Conservation (phyloP, 768 basidiomycete genomes). For the Mycena galericulata region DNA sequence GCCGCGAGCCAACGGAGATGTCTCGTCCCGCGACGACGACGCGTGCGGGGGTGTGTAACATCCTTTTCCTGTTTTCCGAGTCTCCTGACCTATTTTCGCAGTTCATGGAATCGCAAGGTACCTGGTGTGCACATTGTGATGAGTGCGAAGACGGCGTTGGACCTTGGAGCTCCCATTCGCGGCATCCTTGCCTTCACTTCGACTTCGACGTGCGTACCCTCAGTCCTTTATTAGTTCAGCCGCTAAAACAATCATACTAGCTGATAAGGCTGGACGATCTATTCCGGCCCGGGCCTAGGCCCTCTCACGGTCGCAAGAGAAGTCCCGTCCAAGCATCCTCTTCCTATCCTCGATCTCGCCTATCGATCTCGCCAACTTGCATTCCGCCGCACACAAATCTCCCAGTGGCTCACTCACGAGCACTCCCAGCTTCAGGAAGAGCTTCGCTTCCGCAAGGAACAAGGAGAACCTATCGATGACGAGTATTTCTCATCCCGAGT, state of each 20-base stretch:
- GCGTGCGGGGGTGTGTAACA: slow-evolving; percentile 84
- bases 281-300: slow-evolving; percentile 95
- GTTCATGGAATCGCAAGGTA: slow-evolving; percentile 98
- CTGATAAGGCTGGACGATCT: slow-evolving; percentile 98
- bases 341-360: slow-evolving; percentile 83
- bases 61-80: slow-evolving; percentile 16
- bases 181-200: slow-evolving; percentile 96
- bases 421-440: slow-evolving; percentile 88
- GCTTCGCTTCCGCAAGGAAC: slow-evolving; percentile 67
- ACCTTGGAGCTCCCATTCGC: slow-evolving; percentile 93
- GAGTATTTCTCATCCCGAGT: slow-evolving; percentile 83
- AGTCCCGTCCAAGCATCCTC: slow-evolving; percentile 80
- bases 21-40: slow-evolving; percentile 97
- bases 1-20: slow-evolving; percentile 99
- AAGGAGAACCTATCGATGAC: slow-evolving; percentile 65
- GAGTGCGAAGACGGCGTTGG: slow-evolving; percentile 95
- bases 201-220: slow-evolving; percentile 83
- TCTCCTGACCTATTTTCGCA: slow-evolving; percentile 40
- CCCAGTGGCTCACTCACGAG: slow-evolving; percentile 94
- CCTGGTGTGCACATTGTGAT: slow-evolving; percentile 97
- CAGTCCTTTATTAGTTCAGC: background rate
- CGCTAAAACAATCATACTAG: slow-evolving; percentile 52
- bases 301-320: slow-evolving; percentile 91
- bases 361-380: slow-evolving; percentile 95
- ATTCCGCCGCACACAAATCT: slow-evolving; percentile 96